Base-by-base conservation (phyloP, 345 rosid genomes). In the Corchorus capsularis region DNA sequence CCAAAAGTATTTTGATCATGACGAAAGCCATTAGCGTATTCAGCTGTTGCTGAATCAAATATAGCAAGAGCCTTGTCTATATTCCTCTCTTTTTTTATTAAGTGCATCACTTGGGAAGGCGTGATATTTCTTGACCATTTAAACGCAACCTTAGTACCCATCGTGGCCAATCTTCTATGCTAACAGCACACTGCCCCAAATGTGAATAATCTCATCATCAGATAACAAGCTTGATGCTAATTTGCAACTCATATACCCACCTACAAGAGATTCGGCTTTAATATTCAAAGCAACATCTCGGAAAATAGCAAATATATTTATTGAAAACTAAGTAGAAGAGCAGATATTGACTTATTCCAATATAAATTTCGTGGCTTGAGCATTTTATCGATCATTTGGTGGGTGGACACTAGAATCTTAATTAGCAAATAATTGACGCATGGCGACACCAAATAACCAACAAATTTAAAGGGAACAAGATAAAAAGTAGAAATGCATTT, bases 11-110 rank as follows among this genome's bases (percentile, higher is more conserved):
- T 79, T 35, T 84, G 79, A 80, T 92, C 94, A 71, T 91, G 92
- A 41, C 69, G 68, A 79, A 83, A 91, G 62, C 98, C 96, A 49
- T 89, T 89, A 1, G 86, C 74, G 41, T 89, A 91, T 86, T 92
- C 94, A 0, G 87, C 94, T 14, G 96, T 89, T 8, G 95, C 94
- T 0, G 91, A 87, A 75, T 93, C 93, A 43, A 93, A 96, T 14
- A 93, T 76, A 13, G 84, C 71, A 52, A 82, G 75, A 19, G 90
- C 90, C 84, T 87, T 92, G 60, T 86, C 82, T 9, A 90, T 59
- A 39, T 90, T 89, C 74, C 83, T 91, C 73, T 90, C 93, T 34
- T 90, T 89, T 68, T 84, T 69, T 77, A 92, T 86, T 59, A 93
- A 82, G 79, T 85, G 85, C 83, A 77, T 88, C 13, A 96, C 92